These are phyloP conservation scores for Pachyrhizus erosus DNA, from an alignment of 306 rosid species.

Conservation along the genomic window DNA sequence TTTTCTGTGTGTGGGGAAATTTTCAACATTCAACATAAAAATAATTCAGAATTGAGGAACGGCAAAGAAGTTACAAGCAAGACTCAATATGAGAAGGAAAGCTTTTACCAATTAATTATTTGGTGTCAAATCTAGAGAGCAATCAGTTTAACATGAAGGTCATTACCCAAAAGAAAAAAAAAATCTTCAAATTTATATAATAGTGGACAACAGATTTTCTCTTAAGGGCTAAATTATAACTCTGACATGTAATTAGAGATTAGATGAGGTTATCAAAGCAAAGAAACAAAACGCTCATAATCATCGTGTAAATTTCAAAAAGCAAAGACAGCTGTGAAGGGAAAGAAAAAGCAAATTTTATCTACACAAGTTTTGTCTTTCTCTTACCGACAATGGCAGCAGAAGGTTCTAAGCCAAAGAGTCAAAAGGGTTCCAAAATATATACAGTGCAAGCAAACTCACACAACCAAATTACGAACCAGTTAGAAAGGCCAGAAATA, in stretches of 20 bases:
- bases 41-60: background rate
- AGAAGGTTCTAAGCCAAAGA: slow-evolving; percentile 20
- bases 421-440: background rate
- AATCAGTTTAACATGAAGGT: background rate
- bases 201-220: background rate
- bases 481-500: background rate
- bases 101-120: background rate
- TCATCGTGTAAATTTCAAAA: background rate
- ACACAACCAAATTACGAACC: background rate
- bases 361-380: background rate
- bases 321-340: background rate
- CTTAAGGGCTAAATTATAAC: background rate
- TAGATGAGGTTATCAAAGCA: background rate
- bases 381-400: background rate
- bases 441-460: slow-evolving; percentile 24
- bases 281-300: background rate
- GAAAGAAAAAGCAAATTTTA: slow-evolving; percentile 3
- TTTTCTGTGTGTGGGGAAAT: background rate
- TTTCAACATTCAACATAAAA: background rate
- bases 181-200: background rate
- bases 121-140: background rate
- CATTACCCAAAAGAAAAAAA: background rate
- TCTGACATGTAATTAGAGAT: background rate
- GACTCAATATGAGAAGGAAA: background rate
- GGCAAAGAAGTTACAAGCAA: background rate